Conservation (phyloP, 192 early-diverging fungal species). For the Oehlia diaphana region DNA sequence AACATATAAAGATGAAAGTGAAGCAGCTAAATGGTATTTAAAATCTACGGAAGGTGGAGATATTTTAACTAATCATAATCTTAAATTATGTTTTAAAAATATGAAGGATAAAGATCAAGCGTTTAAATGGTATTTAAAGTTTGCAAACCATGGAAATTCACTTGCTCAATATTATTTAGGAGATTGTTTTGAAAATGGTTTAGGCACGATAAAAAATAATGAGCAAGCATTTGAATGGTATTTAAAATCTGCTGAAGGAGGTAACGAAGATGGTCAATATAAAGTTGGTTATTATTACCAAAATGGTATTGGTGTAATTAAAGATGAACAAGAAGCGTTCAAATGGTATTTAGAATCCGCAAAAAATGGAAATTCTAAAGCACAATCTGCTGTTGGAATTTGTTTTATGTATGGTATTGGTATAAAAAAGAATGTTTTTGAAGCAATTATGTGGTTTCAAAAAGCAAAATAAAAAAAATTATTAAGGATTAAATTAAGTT, state of each 20-base stretch:
- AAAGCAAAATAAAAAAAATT: background rate
- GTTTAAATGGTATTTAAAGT: slow-evolving; percentile 4
- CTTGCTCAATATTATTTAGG: slow-evolving; percentile 82
- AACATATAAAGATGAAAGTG: slow-evolving; percentile 41
- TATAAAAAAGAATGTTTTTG: slow-evolving; percentile 41
- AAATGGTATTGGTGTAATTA: background rate
- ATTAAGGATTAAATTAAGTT: no score
- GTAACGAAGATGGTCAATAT: background rate
- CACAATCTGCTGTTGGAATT: slow-evolving; percentile 55
- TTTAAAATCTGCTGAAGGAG: slow-evolving; percentile 43
- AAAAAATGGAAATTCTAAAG: slow-evolving; percentile 53
- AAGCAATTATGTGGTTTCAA: background rate
- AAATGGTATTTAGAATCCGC: slow-evolving; percentile 57
- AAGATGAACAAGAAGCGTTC: slow-evolving; percentile 48
- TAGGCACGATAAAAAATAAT: slow-evolving; percentile 59
- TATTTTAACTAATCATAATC: background rate
- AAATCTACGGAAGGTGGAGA: slow-evolving; percentile 53
- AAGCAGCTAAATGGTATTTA: slow-evolving; percentile 59
- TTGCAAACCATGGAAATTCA: slow-evolving; percentile 69
- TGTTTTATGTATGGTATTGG: slow-evolving; percentile 62
- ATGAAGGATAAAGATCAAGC: background rate
- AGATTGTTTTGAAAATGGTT: slow-evolving; percentile 79
- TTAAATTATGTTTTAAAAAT: background rate
- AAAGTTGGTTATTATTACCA: background rate
- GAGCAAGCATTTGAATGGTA: slow-evolving; percentile 45